Base-by-base conservation (phyloP, 2,329 filamentous ascomycete genomes). In the Colletotrichum scovillei region DNA sequence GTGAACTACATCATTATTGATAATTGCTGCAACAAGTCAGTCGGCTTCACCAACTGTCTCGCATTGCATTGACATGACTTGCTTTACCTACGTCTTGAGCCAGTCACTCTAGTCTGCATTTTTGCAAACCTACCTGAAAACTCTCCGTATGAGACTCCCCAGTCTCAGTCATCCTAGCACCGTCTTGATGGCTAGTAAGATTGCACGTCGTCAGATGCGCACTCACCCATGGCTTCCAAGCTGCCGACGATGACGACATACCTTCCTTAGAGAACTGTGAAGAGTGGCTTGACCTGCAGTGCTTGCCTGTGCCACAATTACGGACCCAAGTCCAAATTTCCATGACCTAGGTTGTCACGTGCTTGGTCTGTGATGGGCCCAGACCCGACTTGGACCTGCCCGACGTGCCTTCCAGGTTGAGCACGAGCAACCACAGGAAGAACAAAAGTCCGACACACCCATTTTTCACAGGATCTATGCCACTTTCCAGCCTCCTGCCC, bases 121-220 rank as follows among this genome's bases (percentile, higher is more conserved):
- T 57, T 56, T 38, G 49, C 35, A 72, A 57, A 52, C 63, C 63
- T 32, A 57, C 57, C 35, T 52, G 56, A 30, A 28, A 38, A 58
- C 46, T 19, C 53, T 52, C 19, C 14, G 24, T 28, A n/a, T n/a
- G 32, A n/a, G 55, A 9, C 56, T 16, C n/a, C 3, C 46, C 22
- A 32, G 66, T 56, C n/a, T 46, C 52, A 35, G 38, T 60, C 30
- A 60, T 66, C 30, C 62, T 52, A 42, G 32, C 24, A 8, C 55
- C 1, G 9, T 38, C 28, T 38, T 38, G 56, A 49, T 67, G 26
- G 38, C 30, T 5, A 4, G 3, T 6, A 52, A 8, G 35, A 63
- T 35, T 63, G 26, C 64, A 32, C 49, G 26, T 14, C 49, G n/a
- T n/a, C n/a, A n/a, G n/a, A n/a, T n/a, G n/a, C n/a, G n/a, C 49